Evolutionary conservation across 306 rosid genomes (phyloP).

Genomic region (Vicia sativa): DNA sequence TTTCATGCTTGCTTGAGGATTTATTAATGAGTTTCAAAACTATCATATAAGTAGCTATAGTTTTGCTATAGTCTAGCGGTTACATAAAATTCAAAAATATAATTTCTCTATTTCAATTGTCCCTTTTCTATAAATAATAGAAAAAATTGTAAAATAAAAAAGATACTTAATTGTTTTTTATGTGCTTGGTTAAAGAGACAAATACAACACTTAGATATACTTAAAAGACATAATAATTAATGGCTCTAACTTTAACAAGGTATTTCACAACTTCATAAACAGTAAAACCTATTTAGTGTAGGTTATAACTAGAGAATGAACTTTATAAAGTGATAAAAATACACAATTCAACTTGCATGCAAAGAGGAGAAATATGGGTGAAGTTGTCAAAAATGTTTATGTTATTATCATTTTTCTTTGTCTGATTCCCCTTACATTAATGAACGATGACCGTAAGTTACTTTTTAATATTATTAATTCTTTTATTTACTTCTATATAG

Average conservation of each 20-base stretch:
- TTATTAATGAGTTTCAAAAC: too few relatives aligned
- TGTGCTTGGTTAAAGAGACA: background rate
- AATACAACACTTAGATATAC: background rate
- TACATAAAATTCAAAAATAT: too few relatives aligned
- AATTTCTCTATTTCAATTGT: too few relatives aligned
- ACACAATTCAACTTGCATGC: background rate
- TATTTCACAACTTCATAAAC: background rate
- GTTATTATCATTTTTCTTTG: background rate
- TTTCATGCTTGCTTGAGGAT: too few relatives aligned
- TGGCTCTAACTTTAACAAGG: background rate
- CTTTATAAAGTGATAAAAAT: background rate
- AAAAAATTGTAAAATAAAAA: too few relatives aligned
- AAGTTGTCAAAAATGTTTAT: too few relatives aligned
- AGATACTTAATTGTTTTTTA: too few relatives aligned
- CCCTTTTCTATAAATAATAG: background rate
- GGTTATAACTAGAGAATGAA: background rate
- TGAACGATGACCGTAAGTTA: background rate
- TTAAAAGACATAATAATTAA: background rate
- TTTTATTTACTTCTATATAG: background rate
- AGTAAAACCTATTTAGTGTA: background rate
- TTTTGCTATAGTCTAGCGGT: too few relatives aligned
- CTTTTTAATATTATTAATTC: too few relatives aligned
- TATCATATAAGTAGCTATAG: too few relatives aligned
- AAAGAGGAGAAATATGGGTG: background rate
- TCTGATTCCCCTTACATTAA: background rate